phyloP scores from a whole-genome alignment of 306 rosid genomes.

The Quercus cerris region DNA sequence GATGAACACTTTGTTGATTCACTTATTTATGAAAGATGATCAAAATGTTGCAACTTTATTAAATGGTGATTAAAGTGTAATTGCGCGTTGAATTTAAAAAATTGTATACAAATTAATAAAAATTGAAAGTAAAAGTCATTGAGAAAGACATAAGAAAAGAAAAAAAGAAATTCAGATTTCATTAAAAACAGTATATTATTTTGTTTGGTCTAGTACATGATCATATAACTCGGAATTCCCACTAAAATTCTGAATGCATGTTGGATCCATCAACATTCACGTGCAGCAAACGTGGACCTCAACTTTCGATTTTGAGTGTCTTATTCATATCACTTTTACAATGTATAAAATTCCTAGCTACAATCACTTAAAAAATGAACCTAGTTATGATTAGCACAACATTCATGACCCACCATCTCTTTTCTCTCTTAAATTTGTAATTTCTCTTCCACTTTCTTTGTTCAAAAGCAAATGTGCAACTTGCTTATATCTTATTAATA shows the following conservation, averaged over 20 bases:
- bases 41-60: too few relatives aligned
- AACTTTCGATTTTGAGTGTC: background rate
- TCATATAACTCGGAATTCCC: background rate
- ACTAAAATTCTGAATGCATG: background rate
- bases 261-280: conserved; percentile 3
- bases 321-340: background rate
- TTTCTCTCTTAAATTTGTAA: background rate
- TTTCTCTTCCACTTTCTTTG: background rate
- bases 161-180: background rate
- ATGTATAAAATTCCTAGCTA: background rate
- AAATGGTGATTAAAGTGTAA: too few relatives aligned
- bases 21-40: too few relatives aligned
- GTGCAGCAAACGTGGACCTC: conserved; percentile 1
- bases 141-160: too few relatives aligned
- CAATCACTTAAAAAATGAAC: background rate
- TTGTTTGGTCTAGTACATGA: too few relatives aligned
- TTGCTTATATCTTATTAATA: conserved; percentile 8
- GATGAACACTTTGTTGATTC: too few relatives aligned
- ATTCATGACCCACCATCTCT: background rate
- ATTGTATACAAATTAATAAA: too few relatives aligned
- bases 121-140: too few relatives aligned
- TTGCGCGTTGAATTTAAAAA: too few relatives aligned
- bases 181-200: too few relatives aligned
- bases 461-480: conserved; percentile 1
- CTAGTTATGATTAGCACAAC: background rate